Conservation (phyloP, 805 yeast genomes). For the Wickerhamomyces canadensis region DNA sequence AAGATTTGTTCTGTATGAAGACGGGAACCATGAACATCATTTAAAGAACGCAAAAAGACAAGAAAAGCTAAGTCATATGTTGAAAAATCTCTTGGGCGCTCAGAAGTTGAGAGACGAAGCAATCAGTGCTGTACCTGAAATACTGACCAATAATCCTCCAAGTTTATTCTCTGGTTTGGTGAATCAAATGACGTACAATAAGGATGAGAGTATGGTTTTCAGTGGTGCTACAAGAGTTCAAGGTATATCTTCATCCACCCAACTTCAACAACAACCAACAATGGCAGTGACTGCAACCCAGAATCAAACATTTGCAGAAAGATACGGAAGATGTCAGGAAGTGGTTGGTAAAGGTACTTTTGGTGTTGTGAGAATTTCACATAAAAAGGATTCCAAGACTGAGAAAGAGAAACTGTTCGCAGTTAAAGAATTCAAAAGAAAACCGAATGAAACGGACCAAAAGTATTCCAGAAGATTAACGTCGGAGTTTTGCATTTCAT, state of each 20-base stretch:
- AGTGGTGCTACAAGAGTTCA: constrained; percentile 30
- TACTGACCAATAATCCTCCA: constrained; percentile 55
- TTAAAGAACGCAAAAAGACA: constrained; percentile 71
- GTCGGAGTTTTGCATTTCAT: constrained; percentile 77
- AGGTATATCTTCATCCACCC: constrained; percentile 3
- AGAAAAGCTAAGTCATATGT: constrained; percentile 69
- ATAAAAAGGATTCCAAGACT: constrained; percentile 42
- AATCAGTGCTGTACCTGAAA: constrained; percentile 66
- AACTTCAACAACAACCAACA: background rate
- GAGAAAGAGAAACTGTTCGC: constrained; percentile 59
- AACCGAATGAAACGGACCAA: constrained; percentile 55
- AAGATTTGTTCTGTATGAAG: constrained; percentile 52
- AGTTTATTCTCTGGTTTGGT: constrained; percentile 66
- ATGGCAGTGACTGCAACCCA: constrained; percentile 1
- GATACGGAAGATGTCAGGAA: constrained; percentile 93
- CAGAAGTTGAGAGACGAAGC: constrained; percentile 68
- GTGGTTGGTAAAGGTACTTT: constrained; percentile 91
- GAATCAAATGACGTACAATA: constrained; percentile 47
- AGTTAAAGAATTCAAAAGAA: constrained; percentile 77
- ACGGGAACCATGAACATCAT: constrained; percentile 78
- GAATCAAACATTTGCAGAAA: constrained; percentile 65
- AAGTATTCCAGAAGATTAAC: constrained; percentile 70
- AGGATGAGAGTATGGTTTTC: constrained; percentile 33
- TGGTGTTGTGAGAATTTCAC: constrained; percentile 89
- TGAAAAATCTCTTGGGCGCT: constrained; percentile 71